Conservation (phyloP, 148 eudicot genomes). For the Rhododendron kiyosumense region DNA sequence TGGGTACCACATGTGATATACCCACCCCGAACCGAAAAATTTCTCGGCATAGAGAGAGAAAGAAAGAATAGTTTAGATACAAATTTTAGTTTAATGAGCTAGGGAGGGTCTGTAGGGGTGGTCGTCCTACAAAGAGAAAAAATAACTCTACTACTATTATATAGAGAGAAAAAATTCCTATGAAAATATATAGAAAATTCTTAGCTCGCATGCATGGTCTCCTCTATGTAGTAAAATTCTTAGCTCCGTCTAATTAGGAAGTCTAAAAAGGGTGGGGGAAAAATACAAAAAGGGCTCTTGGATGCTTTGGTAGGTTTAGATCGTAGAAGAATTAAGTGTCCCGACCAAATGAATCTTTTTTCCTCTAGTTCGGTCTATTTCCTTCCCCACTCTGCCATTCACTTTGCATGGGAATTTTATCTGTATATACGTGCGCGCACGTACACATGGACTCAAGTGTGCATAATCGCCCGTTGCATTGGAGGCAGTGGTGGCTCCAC, state of each 20-base stretch:
- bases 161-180: too few species aligned
- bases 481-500: too few species aligned
- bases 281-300: neutral
- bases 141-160: too few species aligned
- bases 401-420: conserved; percentile 9
- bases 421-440: neutral
- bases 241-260: neutral
- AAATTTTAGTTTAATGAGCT: neutral
- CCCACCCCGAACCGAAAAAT: too few species aligned
- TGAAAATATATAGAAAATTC: too few species aligned
- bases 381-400: conserved; percentile 5
- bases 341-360: conserved; percentile 6
- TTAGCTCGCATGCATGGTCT: too few species aligned
- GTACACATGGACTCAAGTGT: neutral
- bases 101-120: too few species aligned
- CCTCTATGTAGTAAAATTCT: too few species aligned
- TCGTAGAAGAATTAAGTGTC: neutral
- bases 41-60: neutral
- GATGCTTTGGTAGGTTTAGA: conserved; percentile 8
- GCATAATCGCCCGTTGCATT: neutral
- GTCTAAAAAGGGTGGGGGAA: neutral
- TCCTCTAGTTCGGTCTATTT: conserved; percentile 9
- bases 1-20: too few species aligned
- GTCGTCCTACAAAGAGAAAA: too few species aligned
- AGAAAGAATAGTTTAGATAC: neutral